Conservation (phyloP, 768 basidiomycete species). For the Suillus lakei region DNA sequence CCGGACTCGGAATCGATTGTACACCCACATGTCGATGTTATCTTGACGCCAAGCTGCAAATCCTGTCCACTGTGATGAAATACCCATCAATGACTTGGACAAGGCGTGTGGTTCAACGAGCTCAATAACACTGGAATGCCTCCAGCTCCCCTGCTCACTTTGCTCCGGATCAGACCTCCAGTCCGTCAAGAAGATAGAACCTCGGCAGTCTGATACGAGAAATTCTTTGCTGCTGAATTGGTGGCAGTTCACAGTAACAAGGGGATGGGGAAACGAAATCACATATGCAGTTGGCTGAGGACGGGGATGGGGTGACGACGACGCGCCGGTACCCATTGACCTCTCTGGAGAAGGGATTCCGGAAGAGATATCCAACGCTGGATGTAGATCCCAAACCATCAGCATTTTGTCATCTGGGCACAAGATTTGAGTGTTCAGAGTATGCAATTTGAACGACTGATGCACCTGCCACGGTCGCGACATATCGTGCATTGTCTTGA, state of each 20-base stretch:
- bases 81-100: conserved; percentile 53
- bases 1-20: neutral
- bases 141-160: conserved; percentile 56
- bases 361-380: conserved; percentile 51
- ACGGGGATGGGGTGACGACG: conserved; percentile 41
- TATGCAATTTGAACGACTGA: neutral
- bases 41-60: conserved; percentile 75
- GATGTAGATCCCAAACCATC: conserved; percentile 87
- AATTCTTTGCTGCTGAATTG: conserved; percentile 78
- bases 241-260: conserved; percentile 71
- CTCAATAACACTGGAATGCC: conserved; percentile 69
- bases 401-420: conserved; percentile 77
- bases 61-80: conserved; percentile 52
- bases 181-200: conserved; percentile 78
- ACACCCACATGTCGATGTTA: conserved; percentile 71
- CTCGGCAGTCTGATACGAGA: conserved; percentile 75
- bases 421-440: neutral
- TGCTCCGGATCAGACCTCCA: conserved; percentile 76
- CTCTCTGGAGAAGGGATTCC: conserved; percentile 36
- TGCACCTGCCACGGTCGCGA: conserved; percentile 81
- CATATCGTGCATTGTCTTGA: conserved; percentile 69
- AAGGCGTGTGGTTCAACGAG: conserved; percentile 73
- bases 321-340: conserved; percentile 31
- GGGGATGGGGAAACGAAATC: conserved; percentile 73
- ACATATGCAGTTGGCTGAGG: conserved; percentile 80